Percentiles rank a stretch among this genome's conserved stretches.
Conservation (phyloP, 2,329 filamentous ascomycete genomes). For the Sarocladiaceae sp. region DNA sequence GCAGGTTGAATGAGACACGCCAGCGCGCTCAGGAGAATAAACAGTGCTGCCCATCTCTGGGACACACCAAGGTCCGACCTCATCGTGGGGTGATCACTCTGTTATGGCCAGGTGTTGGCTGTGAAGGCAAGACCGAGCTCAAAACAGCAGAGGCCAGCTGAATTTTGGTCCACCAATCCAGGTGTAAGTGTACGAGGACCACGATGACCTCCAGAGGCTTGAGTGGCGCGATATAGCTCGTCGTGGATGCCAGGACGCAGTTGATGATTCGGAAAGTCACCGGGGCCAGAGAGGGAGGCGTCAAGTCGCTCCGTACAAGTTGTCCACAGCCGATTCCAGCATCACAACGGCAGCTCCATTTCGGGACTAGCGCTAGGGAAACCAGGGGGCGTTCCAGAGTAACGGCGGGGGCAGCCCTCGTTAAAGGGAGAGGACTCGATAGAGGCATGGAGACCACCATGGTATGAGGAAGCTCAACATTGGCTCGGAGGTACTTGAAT, state of each 20-base stretch:
- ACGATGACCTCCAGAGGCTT: too few species aligned
- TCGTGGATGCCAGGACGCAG: too few species aligned
- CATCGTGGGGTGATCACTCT: constrained; percentile 32
- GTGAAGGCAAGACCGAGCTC: neutral
- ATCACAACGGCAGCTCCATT: neutral
- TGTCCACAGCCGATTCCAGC: neutral
- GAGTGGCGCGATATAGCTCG: too few species aligned
- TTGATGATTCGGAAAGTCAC: neutral
- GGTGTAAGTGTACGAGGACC: too few species aligned
- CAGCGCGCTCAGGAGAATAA: constrained; percentile 53
- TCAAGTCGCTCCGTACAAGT: too few species aligned
- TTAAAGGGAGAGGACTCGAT: neutral
- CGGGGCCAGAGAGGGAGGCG: neutral
- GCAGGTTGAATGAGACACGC: constrained; percentile 56
- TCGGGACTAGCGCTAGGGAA: neutral
- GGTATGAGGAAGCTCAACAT: neutral
- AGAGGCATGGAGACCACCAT: neutral
- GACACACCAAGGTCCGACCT: constrained; percentile 43
- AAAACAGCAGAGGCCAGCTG: too few species aligned
- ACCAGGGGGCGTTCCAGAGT: neutral
- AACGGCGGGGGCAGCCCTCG: constrained; percentile 5
- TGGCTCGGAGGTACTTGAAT: too few species aligned
- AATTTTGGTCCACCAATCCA: too few species aligned
- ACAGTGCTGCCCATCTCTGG: constrained; percentile 57
- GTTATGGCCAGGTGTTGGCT: constrained; percentile 10